phyloP scores from a whole-genome alignment of 2,329 filamentous ascomycete species.

The Colletotrichum eremochloae region DNA sequence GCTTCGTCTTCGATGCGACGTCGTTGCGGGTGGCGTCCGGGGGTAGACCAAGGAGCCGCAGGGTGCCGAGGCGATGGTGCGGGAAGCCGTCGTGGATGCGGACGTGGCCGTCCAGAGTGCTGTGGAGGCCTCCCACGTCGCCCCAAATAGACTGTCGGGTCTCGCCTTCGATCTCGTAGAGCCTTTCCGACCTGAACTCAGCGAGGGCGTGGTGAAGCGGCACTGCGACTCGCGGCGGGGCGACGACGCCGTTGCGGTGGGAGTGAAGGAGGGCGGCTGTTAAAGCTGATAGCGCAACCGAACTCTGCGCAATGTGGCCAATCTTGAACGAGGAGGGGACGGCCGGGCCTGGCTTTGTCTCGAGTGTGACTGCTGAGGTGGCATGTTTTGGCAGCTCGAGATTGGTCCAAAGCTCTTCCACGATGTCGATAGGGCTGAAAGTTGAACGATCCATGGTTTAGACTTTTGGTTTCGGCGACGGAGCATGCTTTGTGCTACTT shows the following conservation, averaged over 20 bases:
- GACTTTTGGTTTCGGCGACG: not conserved
- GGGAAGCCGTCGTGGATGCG: conserved; percentile 68
- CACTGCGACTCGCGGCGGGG: conserved; percentile 57
- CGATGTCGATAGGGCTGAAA: not conserved
- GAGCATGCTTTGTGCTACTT: not conserved
- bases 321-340: conserved; percentile 67
- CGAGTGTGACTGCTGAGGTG: not conserved
- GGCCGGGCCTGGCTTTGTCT: not conserved
- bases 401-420: conserved; percentile 2
- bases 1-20: conserved; percentile 9
- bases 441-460: conserved; percentile 1
- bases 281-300: conserved; percentile 65
- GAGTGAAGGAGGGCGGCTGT: conserved; percentile 61
- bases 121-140: conserved; percentile 65
- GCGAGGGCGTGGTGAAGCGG: conserved; percentile 59
- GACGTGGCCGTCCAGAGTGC: conserved; percentile 64
- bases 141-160: conserved; percentile 53
- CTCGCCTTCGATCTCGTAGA: conserved; percentile 60
- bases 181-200: conserved; percentile 67
- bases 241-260: conserved; percentile 45
- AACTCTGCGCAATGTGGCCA: conserved; percentile 63
- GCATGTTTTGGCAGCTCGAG: conserved; percentile 1
- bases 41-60: conserved; percentile 58
- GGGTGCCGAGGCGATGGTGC: conserved; percentile 61
- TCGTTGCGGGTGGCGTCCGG: conserved; percentile 47